Base-by-base conservation (phyloP, 768 basidiomycete species). In the Hemileccinum rubropunctum region DNA sequence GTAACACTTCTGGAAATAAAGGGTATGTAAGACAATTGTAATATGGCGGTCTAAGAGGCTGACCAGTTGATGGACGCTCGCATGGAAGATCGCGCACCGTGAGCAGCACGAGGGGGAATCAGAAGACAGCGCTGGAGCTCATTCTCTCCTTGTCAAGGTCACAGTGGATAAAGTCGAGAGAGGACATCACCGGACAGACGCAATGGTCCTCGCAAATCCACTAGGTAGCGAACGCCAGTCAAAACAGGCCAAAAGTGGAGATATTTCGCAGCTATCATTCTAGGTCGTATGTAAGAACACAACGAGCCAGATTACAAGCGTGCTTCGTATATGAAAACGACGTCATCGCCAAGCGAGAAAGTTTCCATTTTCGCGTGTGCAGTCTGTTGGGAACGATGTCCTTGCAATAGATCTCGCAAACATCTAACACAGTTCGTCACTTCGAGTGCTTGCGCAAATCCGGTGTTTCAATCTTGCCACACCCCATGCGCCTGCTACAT, bases 231-330 rank as follows among this genome's bases (percentile, higher is more conserved):
- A 58, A 11, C 68, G 44, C 35, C 46, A 54, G 40, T 36, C 59
- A n/a, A 68, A 68, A 52, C 65, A 68, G 8, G 54, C 48, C 42
- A n/a, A 68, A 66, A 47, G 9, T 66, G 0, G 66, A 59, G 10
- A 51, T 48, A 8, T 49, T 59, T 40, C 62, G 36, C n/a, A n/a
- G n/a, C n/a, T n/a, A n/a, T n/a, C 35, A 18, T 42, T 3, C 43
- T 53, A 2, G 55, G 53, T 42, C 57, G 51, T 8, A 34, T 26
- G 17, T 42, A 50, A 12, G 65, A 51, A 4, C 45, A 43, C 35
- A 36, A 39, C 7, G 54, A 65, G 37, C 60, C 51, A 36, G 26
- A 37, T 8, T 41, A 54, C 34, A 50, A 39, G 10, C 65, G 65
- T 17, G 56, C 56, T 15, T 53, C 61, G 21, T 68, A 68, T 27